Base-by-base conservation (phyloP, 148 eudicot species). In the Rhododendron henanense region DNA sequence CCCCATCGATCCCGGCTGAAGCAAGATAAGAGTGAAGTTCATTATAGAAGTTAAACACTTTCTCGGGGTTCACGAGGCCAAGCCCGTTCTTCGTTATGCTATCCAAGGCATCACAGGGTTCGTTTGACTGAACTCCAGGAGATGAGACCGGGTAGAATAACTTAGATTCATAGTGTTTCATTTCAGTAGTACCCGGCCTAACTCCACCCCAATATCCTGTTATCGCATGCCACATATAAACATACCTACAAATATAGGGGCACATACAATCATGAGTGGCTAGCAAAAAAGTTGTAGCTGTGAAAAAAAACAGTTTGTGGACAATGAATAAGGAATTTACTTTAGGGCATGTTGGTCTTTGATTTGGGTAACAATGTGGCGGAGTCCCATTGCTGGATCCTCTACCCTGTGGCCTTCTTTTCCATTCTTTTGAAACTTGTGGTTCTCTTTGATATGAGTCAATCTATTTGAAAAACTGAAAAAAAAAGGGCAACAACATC, bases 141-240 rank as follows among this genome's bases (percentile, higher is more conserved):
- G 95, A 94, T 14, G 94, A 84, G 79, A 88, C 86, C 6, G 96
- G 96, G 88, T 91, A 93, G 53, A 89, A 74, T 85, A 96, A 73
- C 82, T 92, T 93, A 79, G 98, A 89, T 7, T 90, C 96, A 61
- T 93, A 94, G 82, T 92, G 94, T 73, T 89, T 91, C 96, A 92
- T 91, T 61, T 89, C 94, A 35, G 94, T 77, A 53, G 84, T 88
- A 59, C 91, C 96, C 1, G 96, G 95, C 83, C 87, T 91, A 45
- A 96, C 94, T 79, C 98, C 98, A 65, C 98, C 98, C 98, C 98
- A 94, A 82, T 96, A 96, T 5, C 98, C 98, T 15, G 98, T 90
- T 81, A 96, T 88, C 16, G 98, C 98, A 88, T 96, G 98, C 98
- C 98, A 96, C 63, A 96, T 93, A 82, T 93, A 96, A 16, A 93